phyloP scores from a whole-genome alignment of 176 grass and related monocot genomes.

The Musa acuminata region DNA sequence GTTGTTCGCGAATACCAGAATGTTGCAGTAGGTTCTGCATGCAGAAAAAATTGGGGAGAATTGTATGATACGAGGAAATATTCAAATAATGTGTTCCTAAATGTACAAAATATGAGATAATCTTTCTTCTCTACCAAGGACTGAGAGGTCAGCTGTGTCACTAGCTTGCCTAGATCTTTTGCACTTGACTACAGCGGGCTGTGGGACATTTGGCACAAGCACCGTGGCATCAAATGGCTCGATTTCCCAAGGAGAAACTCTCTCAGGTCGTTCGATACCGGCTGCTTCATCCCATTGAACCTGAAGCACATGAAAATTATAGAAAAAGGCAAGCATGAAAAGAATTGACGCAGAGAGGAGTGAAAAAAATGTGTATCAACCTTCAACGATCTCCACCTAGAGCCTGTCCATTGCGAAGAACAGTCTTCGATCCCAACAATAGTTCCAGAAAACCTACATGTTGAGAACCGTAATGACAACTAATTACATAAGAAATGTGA shows the following conservation, averaged over 20 bases:
- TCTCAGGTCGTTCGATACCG: conserved; percentile 43
- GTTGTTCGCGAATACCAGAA: conserved; percentile 45
- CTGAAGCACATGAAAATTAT: conserved; percentile 22
- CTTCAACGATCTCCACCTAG: conserved; percentile 73
- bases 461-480: neutral
- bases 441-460: conserved; percentile 62
- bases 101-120: neutral
- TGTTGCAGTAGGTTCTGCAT: conserved; percentile 36
- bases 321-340: neutral
- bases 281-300: conserved; percentile 75
- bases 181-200: conserved; percentile 27
- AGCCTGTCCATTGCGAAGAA: conserved; percentile 64
- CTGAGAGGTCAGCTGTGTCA: neutral
- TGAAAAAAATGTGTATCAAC: conserved; percentile 23
- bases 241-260: conserved; percentile 75
- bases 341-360: neutral
- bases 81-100: too few species aligned
- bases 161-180: conserved; percentile 43
- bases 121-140: neutral
- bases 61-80: too few species aligned
- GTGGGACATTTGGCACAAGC: conserved; percentile 25
- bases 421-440: conserved; percentile 56
- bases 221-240: conserved; percentile 37
- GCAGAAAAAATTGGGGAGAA: neutral
- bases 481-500: neutral